phyloP scores from a whole-genome alignment of 2,329 filamentous ascomycete genomes.

The Hypomyces perniciosus region DNA sequence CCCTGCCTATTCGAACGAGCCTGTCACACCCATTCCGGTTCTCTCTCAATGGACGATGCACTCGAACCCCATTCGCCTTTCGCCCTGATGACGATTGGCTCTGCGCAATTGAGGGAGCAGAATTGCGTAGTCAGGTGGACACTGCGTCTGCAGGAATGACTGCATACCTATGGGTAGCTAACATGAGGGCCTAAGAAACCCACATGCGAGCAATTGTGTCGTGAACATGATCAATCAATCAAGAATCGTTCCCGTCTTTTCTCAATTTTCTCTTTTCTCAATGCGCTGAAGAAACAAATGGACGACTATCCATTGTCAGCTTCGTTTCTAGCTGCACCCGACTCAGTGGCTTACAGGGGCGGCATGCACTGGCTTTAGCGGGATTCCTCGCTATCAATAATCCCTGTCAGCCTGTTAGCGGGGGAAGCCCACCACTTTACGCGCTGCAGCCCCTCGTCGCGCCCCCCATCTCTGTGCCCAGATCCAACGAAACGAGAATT shows the following conservation, averaged over 20 bases:
- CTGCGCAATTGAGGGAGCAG: not conserved
- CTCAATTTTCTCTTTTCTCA: not conserved
- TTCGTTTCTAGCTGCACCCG: not conserved
- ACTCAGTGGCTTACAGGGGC: constrained; percentile 11
- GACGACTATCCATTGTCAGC: not conserved
- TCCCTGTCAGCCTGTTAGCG: constrained; percentile 9
- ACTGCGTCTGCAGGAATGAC: not conserved
- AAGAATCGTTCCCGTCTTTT: no score
- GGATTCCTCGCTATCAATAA: not conserved
- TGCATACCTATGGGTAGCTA: no score
- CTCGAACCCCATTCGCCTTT: not conserved
- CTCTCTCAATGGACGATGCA: not conserved
- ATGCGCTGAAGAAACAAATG: not conserved
- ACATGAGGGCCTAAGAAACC: no score
- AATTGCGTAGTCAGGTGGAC: not conserved
- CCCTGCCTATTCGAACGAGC: constrained; percentile 13
- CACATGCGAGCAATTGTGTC: no score
- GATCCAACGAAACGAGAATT: constrained; percentile 14
- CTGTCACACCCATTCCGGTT: not conserved
- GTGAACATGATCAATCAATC: no score
- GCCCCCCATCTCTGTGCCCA: constrained; percentile 3
- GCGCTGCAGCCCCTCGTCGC: constrained; percentile 8
- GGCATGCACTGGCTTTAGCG: constrained; percentile 2
- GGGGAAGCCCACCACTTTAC: constrained; percentile 7
- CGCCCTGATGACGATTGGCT: not conserved